Evolutionary conservation across 345 rosid genomes (phyloP), one percentile per base, ranked within the genome.

Genomic region (Bruguiera sexangula): DNA sequence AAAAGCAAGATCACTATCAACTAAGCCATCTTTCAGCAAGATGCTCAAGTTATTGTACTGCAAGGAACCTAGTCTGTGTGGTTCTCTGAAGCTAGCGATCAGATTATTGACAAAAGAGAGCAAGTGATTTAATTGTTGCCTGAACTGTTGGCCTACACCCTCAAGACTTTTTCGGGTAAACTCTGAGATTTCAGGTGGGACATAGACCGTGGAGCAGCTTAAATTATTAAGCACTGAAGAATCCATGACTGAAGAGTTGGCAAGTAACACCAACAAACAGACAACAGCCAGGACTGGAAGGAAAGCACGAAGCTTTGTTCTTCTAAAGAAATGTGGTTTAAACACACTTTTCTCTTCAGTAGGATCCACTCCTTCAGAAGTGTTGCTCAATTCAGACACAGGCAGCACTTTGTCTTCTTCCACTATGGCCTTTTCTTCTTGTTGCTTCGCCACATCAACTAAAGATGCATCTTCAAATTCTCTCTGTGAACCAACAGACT

Each of bases 21-120:
- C 22, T 60, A 69, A 70, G 60, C 54, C 61, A 60, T 74, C 79
- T 57, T 85, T 82, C 0, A 82, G 60, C 78, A 67, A 67, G 68
- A 43, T 63, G 16, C 90, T 85, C 83, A 80, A 79, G 80, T 92
- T 90, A 53, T 76, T 75, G 66, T 78, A 92, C 66, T 75, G 78
- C 56, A 85, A 32, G 7, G 73, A 75, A 63, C 69, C 78, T 56
- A 76, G 50, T 67, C 64, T 69, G 21, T 39, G 77, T 74, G 54
- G 62, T 27, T 70, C 71, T 68, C 74, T 71, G 22, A 79, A 77
- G 60, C 74, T 54, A 67, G 76, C 72, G 62, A 84, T 48, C 68
- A 81, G 64, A 66, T 80, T 71, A n/a, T 69, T 70, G 30, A 82
- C 51, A 72, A 58, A 76, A 62, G 82, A 75, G 27, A 78, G 19